These are phyloP conservation scores for Metschnikowia orientalis DNA, from an alignment of 805 yeast species.

Conservation along the genomic window DNA sequence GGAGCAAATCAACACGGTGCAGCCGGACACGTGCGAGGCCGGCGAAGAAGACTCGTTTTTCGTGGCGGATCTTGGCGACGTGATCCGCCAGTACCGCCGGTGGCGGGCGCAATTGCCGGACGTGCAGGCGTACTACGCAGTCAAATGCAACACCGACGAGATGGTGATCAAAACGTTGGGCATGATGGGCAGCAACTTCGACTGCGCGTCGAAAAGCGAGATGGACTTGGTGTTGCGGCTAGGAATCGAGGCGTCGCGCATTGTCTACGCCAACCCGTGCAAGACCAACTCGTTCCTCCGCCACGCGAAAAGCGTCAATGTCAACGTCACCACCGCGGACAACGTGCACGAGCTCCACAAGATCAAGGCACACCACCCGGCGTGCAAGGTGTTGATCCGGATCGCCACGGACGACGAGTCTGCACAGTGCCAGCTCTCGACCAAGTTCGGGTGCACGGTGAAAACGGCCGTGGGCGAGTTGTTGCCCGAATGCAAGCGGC, in stretches of 20 bases:
- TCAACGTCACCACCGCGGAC: conserved; percentile 82
- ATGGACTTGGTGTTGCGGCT: conserved; percentile 59
- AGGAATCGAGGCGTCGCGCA: conserved; percentile 61
- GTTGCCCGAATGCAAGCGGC: conserved; percentile 55
- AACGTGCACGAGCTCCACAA: conserved; percentile 80
- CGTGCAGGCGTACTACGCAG: conserved; percentile 87
- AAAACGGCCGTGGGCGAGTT: conserved; percentile 47
- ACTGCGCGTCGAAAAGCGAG: conserved; percentile 89
- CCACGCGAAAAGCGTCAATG: conserved; percentile 53
- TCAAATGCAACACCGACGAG: conserved; percentile 82
- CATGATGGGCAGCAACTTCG: conserved; percentile 69
- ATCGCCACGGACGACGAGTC: conserved; percentile 84
- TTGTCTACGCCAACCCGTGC: conserved; percentile 92
- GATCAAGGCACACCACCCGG: conserved; percentile 62
- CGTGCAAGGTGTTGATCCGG: conserved; percentile 67
- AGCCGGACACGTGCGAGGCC: conserved; percentile 57
- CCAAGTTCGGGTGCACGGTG: conserved; percentile 83
- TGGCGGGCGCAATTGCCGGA: conserved; percentile 69
- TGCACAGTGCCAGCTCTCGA: conserved; percentile 80
- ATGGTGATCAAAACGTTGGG: conserved; percentile 56
- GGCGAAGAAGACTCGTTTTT: conserved; percentile 86
- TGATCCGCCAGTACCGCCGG: conserved; percentile 52
- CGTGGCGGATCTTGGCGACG: conserved; percentile 78
- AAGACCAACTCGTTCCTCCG: conserved; percentile 80
- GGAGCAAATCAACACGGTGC: conserved; percentile 40